Evolutionary conservation across 495 filamentous ascomycete species (phyloP).

Genomic region (Monascus purpureus): DNA sequence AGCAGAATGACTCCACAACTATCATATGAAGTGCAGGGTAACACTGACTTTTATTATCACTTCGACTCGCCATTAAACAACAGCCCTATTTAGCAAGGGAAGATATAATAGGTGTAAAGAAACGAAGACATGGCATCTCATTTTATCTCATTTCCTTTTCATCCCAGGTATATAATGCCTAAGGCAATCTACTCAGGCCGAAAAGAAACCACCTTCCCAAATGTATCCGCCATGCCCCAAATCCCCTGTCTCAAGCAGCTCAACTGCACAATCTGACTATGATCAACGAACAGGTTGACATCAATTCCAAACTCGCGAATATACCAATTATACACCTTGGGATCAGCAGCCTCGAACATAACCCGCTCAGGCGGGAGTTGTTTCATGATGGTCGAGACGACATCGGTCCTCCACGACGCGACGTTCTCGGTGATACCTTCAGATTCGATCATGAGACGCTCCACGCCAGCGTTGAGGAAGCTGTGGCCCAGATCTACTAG

Average conservation of each 20-base stretch:
- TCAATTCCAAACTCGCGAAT: slow-evolving; percentile 45
- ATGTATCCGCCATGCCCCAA: slow-evolving; percentile 43
- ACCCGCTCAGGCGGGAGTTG: slow-evolving; percentile 39
- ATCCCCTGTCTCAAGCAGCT: slow-evolving; percentile 39
- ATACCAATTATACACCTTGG: slow-evolving; percentile 46
- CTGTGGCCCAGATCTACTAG: slow-evolving; percentile 34
- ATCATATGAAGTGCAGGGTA: no score
- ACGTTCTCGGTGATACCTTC: slow-evolving; percentile 51
- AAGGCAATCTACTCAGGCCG: slow-evolving; percentile 12
- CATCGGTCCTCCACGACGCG: slow-evolving; percentile 40
- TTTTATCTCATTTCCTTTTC: no score
- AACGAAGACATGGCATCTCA: no score
- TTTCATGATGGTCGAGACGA: slow-evolving; percentile 39
- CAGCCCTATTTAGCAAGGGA: no score
- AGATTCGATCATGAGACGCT: slow-evolving; percentile 48
- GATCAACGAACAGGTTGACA: slow-evolving; percentile 47
- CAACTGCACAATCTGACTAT: slow-evolving; percentile 47
- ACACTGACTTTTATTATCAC: no score
- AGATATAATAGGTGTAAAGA: no score
- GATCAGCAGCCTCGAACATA: slow-evolving; percentile 51
- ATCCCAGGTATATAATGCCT: not conserved
- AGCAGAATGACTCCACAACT: no score
- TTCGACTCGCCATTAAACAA: no score
- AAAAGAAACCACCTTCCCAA: slow-evolving; percentile 43
- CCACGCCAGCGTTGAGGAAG: slow-evolving; percentile 41